phyloP scores from a whole-genome alignment of 139 green algal genomes.

The Closterium sp. region DNA sequence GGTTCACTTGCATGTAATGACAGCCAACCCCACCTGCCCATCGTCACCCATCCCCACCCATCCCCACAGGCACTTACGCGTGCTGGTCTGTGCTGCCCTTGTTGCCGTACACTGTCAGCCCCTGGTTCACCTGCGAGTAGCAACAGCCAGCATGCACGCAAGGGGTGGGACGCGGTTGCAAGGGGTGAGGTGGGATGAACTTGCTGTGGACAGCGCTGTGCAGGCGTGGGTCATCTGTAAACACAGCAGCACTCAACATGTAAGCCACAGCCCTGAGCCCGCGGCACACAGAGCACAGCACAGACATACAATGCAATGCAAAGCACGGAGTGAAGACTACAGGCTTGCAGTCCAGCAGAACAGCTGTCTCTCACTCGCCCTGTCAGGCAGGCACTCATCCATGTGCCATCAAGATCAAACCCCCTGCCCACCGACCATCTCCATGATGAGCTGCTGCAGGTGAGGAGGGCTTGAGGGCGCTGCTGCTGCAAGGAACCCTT shows the following conservation, averaged over 20 bases:
- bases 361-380: too few relatives aligned
- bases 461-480: too few relatives aligned
- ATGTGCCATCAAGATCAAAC: constrained; percentile 32
- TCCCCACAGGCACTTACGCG: constrained; percentile 17
- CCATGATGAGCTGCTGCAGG: constrained; percentile 43
- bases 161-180: background rate
- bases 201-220: background rate
- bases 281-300: too few relatives aligned
- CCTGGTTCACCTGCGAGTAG: constrained; percentile 48
- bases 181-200: background rate
- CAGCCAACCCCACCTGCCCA: too few relatives aligned
- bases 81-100: constrained; percentile 50
- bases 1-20: constrained; percentile 40
- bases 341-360: too few relatives aligned
- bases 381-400: too few relatives aligned
- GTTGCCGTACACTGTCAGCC: constrained; percentile 41
- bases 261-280: background rate
- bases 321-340: too few relatives aligned
- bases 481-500: too few relatives aligned
- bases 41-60: background rate
- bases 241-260: background rate
- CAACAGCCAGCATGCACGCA: background rate
- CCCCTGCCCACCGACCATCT: constrained; percentile 41
- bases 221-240: background rate
- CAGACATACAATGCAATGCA: too few relatives aligned